These are phyloP conservation scores for Wickerhamiella azymoides DNA, from an alignment of 805 yeast species.

Conservation along the genomic window DNA sequence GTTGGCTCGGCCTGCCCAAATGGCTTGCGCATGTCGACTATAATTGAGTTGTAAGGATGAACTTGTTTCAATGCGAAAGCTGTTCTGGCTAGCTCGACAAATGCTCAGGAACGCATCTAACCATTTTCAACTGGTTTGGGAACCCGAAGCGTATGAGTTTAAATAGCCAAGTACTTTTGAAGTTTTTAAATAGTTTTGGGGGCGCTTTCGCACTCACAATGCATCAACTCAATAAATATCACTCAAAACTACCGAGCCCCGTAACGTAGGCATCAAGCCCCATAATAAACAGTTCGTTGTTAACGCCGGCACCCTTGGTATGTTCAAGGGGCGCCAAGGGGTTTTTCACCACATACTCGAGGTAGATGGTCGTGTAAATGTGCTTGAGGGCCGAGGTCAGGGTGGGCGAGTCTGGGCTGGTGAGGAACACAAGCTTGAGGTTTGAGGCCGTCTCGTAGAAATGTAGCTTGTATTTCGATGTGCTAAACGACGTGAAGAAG, in stretches of 20 bases:
- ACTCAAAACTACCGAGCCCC: constrained; percentile 22
- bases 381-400: constrained; percentile 41
- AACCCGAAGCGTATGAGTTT: too few species aligned
- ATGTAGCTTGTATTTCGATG: constrained; percentile 68
- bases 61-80: too few species aligned
- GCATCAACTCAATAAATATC: too few species aligned
- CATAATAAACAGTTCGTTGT: constrained; percentile 40
- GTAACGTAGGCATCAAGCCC: constrained; percentile 39
- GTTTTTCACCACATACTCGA: constrained; percentile 49
- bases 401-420: constrained; percentile 48
- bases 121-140: too few species aligned
- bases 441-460: constrained; percentile 69
- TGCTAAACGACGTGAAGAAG: constrained; percentile 27
- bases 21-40: too few species aligned
- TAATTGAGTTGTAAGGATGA: too few species aligned
- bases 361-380: constrained; percentile 45
- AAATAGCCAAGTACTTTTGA: too few species aligned
- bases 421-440: constrained; percentile 56
- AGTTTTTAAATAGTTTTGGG: too few species aligned
- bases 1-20: too few species aligned
- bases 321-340: constrained; percentile 19
- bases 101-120: too few species aligned
- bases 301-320: constrained; percentile 28
- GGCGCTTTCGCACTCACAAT: too few species aligned
- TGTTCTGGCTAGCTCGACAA: too few species aligned